Evolutionary conservation across 495 filamentous ascomycete genomes (phyloP).

Genomic region (Aspergillus campestris): DNA sequence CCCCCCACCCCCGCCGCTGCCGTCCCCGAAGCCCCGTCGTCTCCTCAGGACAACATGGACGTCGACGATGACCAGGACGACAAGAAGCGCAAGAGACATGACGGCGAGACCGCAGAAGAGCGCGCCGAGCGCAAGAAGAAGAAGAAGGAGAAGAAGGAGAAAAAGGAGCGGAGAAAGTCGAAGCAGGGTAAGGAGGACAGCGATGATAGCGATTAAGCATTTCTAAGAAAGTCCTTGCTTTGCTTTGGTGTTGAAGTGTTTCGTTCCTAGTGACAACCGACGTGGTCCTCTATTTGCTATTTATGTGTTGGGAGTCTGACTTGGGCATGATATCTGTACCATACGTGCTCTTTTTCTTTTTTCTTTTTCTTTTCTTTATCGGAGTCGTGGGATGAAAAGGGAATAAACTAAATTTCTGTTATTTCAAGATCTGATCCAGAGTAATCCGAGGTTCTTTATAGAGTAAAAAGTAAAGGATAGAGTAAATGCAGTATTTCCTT

Average conservation of each 20-base stretch:
- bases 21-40: constrained; percentile 17
- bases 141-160: constrained; percentile 68
- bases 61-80: constrained; percentile 37
- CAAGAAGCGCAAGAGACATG: constrained; percentile 79
- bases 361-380: constrained; percentile 19
- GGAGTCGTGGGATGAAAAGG: constrained; percentile 42
- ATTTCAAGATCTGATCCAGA: constrained; percentile 5
- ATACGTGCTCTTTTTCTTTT: constrained; percentile 22
- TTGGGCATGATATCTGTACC: constrained; percentile 32
- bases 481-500: no score
- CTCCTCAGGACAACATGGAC: constrained; percentile 25
- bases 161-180: constrained; percentile 59
- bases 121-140: constrained; percentile 65
- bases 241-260: constrained; percentile 2
- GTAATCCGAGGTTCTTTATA: no score
- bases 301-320: constrained; percentile 3
- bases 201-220: constrained; percentile 46
- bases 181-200: constrained; percentile 50
- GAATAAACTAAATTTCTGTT: constrained; percentile 18
- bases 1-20: constrained; percentile 24
- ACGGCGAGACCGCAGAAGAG: constrained; percentile 70
- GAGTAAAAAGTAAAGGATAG: no score
- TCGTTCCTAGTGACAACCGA: background rate
- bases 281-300: background rate
- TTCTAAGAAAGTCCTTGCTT: constrained; percentile 24